phyloP scores from a whole-genome alignment of 2,329 filamentous ascomycete genomes.

The Alternaria ethzedia region DNA sequence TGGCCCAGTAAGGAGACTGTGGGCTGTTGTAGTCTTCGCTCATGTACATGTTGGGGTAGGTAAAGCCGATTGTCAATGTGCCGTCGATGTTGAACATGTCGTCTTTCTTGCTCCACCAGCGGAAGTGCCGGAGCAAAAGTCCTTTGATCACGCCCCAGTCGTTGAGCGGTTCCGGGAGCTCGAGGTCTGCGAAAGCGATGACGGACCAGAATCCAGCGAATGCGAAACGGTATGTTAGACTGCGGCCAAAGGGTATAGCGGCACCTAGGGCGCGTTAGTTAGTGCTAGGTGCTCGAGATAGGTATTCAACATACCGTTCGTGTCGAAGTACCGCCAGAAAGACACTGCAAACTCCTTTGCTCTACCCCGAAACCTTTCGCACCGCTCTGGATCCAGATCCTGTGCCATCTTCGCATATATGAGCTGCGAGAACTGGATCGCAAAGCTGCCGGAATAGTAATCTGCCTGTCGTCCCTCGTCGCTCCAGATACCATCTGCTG shows the following conservation, averaged over 20 bases:
- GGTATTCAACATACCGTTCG: slow-evolving; percentile 42
- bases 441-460: slow-evolving; percentile 63
- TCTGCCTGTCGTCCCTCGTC: slow-evolving; percentile 53
- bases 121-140: slow-evolving; percentile 57
- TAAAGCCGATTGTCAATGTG: slow-evolving; percentile 57
- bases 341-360: slow-evolving; percentile 52
- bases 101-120: slow-evolving; percentile 55
- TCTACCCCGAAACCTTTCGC: slow-evolving; percentile 46
- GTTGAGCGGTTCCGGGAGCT: slow-evolving; percentile 48
- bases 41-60: slow-evolving; percentile 61
- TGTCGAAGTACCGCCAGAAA: slow-evolving; percentile 59
- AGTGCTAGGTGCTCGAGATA: neutral
- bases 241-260: slow-evolving; percentile 60
- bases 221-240: slow-evolving; percentile 60
- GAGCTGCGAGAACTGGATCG: slow-evolving; percentile 60
- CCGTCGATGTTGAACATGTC: slow-evolving; percentile 59
- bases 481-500: slow-evolving; percentile 55
- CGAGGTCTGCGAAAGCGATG: slow-evolving; percentile 52
- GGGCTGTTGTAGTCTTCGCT: slow-evolving; percentile 65
- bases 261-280: slow-evolving; percentile 46
- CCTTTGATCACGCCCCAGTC: slow-evolving; percentile 55
- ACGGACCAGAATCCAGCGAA: slow-evolving; percentile 59
- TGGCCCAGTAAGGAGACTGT: slow-evolving; percentile 62
- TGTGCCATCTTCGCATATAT: slow-evolving; percentile 54
- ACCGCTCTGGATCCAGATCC: slow-evolving; percentile 51